Evolutionary conservation across 208 protist species (phyloP).

Genomic region (Trichomonas tenax): DNA sequence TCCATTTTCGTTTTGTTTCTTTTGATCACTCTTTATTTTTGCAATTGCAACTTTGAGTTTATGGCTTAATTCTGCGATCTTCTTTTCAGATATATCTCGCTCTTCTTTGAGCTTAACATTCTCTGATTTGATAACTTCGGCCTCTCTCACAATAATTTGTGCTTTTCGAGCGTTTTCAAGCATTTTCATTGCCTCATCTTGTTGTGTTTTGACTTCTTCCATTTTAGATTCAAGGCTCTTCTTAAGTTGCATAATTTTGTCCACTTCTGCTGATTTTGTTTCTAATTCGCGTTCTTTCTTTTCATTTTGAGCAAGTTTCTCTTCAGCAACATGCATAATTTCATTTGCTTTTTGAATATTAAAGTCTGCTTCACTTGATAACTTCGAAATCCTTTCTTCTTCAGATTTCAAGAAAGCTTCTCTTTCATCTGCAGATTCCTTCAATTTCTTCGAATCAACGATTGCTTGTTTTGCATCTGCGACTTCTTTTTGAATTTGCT

Average conservation of each 20-base stretch:
- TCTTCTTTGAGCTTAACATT: not conserved
- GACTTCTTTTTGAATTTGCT: not conserved
- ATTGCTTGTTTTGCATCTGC: not conserved
- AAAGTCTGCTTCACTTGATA: not conserved
- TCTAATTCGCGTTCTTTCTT: not conserved
- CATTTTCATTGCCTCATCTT: not conserved
- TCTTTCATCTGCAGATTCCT: not conserved
- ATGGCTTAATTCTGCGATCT: not conserved
- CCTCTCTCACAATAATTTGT: not conserved
- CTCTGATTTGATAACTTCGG: not conserved
- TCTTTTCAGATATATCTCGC: not conserved
- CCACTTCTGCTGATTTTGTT: not conserved
- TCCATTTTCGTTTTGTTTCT: not conserved
- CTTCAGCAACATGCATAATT: not conserved
- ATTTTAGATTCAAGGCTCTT: not conserved
- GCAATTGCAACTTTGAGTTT: not conserved
- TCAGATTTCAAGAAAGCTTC: not conserved
- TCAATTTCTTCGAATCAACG: not conserved
- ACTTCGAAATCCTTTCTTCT: not conserved
- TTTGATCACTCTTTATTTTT: not conserved
- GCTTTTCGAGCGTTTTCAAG: not conserved
- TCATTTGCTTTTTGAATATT: not conserved
- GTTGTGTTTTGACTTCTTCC: not conserved
- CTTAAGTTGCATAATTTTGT: not conserved
- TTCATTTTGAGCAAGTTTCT: not conserved